Conservation (phyloP, 78 protist species). For the Dictyostelium firmibasis region DNA sequence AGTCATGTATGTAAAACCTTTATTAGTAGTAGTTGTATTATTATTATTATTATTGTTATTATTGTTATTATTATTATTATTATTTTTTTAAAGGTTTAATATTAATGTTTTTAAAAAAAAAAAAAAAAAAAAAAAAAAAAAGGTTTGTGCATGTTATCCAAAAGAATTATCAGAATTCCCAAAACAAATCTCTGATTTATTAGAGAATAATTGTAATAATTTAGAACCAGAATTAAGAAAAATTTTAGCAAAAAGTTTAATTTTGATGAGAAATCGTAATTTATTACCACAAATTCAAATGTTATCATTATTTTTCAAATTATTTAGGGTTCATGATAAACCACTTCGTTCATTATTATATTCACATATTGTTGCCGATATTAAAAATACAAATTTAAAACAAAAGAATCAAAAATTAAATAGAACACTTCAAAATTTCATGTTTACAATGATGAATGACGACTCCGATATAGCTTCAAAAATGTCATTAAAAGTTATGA, state of each 20-base stretch:
- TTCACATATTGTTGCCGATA: slow-evolving; percentile 88
- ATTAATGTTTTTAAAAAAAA: background rate
- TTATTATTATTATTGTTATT: too few relatives aligned
- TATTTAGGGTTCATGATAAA: slow-evolving; percentile 91
- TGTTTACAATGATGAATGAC: slow-evolving; percentile 88
- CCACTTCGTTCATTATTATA: slow-evolving; percentile 78
- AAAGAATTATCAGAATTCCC: slow-evolving; percentile 70
- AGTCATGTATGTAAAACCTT: slow-evolving; percentile 61
- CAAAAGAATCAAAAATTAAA: slow-evolving; percentile 81
- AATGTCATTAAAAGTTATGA: slow-evolving; percentile 89
- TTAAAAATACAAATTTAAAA: slow-evolving; percentile 79
- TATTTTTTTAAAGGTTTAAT: too few relatives aligned
- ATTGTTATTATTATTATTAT: too few relatives aligned
- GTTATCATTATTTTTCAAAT: slow-evolving; percentile 88
- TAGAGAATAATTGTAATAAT: slow-evolving; percentile 70
- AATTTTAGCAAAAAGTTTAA: slow-evolving; percentile 76
- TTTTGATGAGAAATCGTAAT: slow-evolving; percentile 83
- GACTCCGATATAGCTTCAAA: slow-evolving; percentile 69
- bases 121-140: background rate
- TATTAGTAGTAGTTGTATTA: too few relatives aligned
- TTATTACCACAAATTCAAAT: slow-evolving; percentile 33
- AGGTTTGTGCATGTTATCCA: slow-evolving; percentile 85
- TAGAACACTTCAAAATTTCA: slow-evolving; percentile 87
- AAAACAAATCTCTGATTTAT: slow-evolving; percentile 43
- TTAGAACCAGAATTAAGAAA: slow-evolving; percentile 77